These are phyloP conservation scores for Aspergillus asperescens DNA, from an alignment of 495 filamentous ascomycete species.

Conservation along the genomic window DNA sequence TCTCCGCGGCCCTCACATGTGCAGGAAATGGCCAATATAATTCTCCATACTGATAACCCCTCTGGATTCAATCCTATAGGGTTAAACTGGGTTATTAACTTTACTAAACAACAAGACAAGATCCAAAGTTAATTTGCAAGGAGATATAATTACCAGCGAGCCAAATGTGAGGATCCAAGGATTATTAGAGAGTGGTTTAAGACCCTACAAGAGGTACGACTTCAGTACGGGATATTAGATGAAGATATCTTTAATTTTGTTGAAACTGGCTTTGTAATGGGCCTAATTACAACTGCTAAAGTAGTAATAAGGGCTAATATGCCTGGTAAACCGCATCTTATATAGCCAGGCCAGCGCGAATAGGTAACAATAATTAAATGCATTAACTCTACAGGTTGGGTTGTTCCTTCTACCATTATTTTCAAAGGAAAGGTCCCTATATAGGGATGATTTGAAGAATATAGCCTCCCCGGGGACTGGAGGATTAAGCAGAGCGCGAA, in stretches of 20 bases:
- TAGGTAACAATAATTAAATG: constrained; percentile 35
- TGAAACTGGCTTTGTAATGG: constrained; percentile 42
- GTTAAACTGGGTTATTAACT: constrained; percentile 18
- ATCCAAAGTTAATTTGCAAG: constrained; percentile 25
- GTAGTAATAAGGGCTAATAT: constrained; percentile 24
- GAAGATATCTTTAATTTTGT: constrained; percentile 47
- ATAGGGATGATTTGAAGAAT: constrained; percentile 4
- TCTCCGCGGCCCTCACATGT: constrained; percentile 15
- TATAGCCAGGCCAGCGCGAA: constrained; percentile 37
- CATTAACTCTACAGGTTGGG: constrained; percentile 26
- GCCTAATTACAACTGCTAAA: constrained; percentile 23
- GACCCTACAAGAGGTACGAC: constrained; percentile 26
- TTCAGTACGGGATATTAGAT: constrained; percentile 31
- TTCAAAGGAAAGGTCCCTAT: constrained; percentile 4
- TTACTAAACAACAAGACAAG: constrained; percentile 23
- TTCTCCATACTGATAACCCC: constrained; percentile 19
- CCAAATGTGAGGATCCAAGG: constrained; percentile 33
- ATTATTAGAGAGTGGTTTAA: constrained; percentile 35
- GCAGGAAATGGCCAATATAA: constrained; percentile 28
- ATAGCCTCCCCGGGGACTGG: not conserved
- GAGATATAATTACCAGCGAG: constrained; percentile 11
- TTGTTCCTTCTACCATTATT: constrained; percentile 14
- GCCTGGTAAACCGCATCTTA: constrained; percentile 21
- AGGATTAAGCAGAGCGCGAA: not conserved
- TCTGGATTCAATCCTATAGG: constrained; percentile 19